phyloP scores from a whole-genome alignment of 140 eudicot genomes.

The Stevia rebaudiana region DNA sequence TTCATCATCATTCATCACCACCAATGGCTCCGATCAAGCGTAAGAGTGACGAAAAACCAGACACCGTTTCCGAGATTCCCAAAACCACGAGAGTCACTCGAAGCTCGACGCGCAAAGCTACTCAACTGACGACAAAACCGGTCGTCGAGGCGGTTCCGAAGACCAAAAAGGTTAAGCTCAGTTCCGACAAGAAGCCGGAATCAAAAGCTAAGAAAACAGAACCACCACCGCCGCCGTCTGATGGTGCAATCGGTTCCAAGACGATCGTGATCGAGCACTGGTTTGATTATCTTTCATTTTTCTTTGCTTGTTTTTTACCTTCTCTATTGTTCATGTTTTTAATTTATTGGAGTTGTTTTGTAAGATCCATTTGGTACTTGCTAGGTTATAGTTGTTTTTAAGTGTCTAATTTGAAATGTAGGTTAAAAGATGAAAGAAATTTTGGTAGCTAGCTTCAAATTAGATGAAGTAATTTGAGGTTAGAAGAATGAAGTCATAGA shows the following conservation, averaged over 20 bases:
- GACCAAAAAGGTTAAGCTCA: conserved; percentile 20
- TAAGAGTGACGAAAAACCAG: conserved; percentile 15
- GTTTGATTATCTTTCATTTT: conserved; percentile 6
- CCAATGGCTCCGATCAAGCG: conserved; percentile 37
- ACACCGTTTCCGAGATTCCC: neutral
- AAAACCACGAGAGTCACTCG: conserved; percentile 28
- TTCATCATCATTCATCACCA: neutral
- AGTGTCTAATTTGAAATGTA: neutral
- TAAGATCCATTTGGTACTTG: neutral
- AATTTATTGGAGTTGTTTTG: no score
- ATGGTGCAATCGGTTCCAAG: conserved; percentile 24
- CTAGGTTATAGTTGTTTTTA: neutral
- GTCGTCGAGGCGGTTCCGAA: conserved; percentile 15
- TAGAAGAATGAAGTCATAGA: neutral
- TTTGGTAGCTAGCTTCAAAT: neutral
- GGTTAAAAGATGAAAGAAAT: neutral
- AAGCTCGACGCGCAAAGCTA: conserved; percentile 25
- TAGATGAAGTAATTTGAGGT: no score
- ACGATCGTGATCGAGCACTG: conserved; percentile 51
- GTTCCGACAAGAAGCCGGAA: conserved; percentile 9
- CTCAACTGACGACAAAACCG: neutral
- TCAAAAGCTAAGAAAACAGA: conserved; percentile 15
- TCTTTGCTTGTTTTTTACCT: neutral
- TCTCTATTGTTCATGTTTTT: neutral
- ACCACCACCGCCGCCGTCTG: neutral